Base-by-base conservation (phyloP, 2,329 filamentous ascomycete genomes). In the Exophiala mesophila region DNA sequence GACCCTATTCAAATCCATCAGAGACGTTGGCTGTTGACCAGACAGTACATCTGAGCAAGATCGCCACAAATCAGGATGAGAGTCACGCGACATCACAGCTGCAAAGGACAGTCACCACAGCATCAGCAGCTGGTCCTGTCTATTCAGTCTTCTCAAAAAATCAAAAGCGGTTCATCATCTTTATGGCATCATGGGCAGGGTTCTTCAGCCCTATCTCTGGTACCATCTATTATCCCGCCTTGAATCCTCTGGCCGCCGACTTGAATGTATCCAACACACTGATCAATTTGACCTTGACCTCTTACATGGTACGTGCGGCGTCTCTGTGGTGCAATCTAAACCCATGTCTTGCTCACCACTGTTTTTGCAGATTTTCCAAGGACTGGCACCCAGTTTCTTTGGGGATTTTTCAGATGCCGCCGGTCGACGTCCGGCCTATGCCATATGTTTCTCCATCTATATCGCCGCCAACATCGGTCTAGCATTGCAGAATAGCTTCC, bases 381-480 rank as follows among this genome's bases (percentile, higher is more conserved):
- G 71, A 3, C 59, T 78, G 10, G 67, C 70, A 1, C 73, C 73
- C 20, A 70, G 72, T 52, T 64, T 76, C 13, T 64, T 74, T 44
- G 73, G 70, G 3, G 70, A 70, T 32, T 65, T 76, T 30, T 67
- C 71, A 3, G 73, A 76, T 49, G 69, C 65, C 38, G 64, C 65
- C 32, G 73, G 73, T 13, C 62, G 73, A 42, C 63, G 73, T 43
- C 71, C 72, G 7, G 70, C 70, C 4, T 76, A 74, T 54, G 56
- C 74, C 12, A 53, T 72, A 26, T 67, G 66, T 36, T 70, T 72
- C 46, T 40, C 59, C 15, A 59, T 71, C 26, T 72, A 71, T 40
- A 66, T 70, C 17, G 47, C 45, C 4, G 66, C 67, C 2, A 71
- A 68, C 36, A 55, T 70, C 26, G 65, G 63, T 4, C 59, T 71